Percentiles rank a stretch among this genome's conserved stretches.
phyloP scores from a whole-genome alignment of 768 basidiomycete genomes.

The Mycena metata region DNA sequence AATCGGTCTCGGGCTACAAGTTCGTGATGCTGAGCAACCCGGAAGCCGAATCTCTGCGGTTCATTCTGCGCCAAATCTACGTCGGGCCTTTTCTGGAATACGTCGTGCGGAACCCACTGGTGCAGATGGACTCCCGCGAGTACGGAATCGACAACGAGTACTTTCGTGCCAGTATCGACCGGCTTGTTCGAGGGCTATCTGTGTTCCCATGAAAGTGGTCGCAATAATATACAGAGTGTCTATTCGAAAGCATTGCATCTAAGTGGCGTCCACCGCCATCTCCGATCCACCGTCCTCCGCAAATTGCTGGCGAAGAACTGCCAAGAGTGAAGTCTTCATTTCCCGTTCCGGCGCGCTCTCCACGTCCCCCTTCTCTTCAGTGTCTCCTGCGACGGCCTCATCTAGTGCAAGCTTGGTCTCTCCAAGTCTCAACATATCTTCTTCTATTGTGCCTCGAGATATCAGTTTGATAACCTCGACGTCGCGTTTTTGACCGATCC shows the following conservation, averaged over 20 bases:
- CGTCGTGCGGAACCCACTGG: conserved; percentile 92
- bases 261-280: conserved; percentile 16
- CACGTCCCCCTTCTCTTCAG: conserved; percentile 62
- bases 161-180: conserved; percentile 85
- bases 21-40: conserved; percentile 96
- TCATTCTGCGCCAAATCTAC: conserved; percentile 90
- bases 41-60: conserved; percentile 83
- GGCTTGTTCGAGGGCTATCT: conserved; percentile 73
- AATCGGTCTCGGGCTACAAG: conserved; percentile 93
- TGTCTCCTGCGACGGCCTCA: conserved; percentile 91
- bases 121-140: conserved; percentile 84
- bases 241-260: conserved; percentile 38
- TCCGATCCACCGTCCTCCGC: conserved; percentile 26
- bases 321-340: conserved; percentile 90
- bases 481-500: conserved; percentile 94
- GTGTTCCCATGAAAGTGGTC: conserved; percentile 52
- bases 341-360: conserved; percentile 81
- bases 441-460: conserved; percentile 92
- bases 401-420: conserved; percentile 93
- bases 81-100: conserved; percentile 94
- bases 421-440: conserved; percentile 93
- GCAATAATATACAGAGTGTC: conserved; percentile 35
- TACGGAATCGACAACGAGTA: conserved; percentile 95
- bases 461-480: conserved; percentile 97
- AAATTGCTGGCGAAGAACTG: conserved; percentile 85